Evolutionary conservation across 805 yeast species (phyloP), one percentile per base, ranked within the genome.

Genomic region (Debaryomyces prosopidis): DNA sequence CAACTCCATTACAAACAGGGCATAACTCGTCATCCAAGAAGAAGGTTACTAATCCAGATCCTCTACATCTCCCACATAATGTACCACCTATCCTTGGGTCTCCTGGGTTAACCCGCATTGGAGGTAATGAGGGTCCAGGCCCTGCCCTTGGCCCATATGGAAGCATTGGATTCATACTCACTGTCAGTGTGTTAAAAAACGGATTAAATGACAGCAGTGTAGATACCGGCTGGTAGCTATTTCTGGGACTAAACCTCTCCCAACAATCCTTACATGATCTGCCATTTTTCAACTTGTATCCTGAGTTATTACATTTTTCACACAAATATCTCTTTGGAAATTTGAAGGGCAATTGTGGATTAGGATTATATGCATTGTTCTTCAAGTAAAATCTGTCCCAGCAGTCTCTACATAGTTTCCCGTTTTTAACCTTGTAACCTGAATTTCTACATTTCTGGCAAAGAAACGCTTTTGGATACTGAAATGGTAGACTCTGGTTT

Each of bases 11-110:
- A 59, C 95, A 87, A 3, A 78, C 69, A 2, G 79, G 73, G 56
- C 95, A 88, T 4, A 75, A 61, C 43, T 82, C 85, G 34, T 79
- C 75, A 55, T 84, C 88, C 8, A 86, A 56, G 27, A 87, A 68
- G 54, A 81, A 79, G 20, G 68, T 65, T 1, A 76, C 70, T 44
- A 73, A 53, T 1, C 95, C 94, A 1, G 75, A 48, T 1, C 94
- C 94, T 44, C 84, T 58, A 55, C 95, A 89, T 41, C 80, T 68
- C 0, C 88, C 89, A 66, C 96, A 89, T 2, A 84, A 52, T 0
- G 73, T 61, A 0, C 96, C 96, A 1, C 96, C 96, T 20, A 50
- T 79, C 11, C 76, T 51, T 2, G 94, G 92, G 55, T 88, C 96
- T 2, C 96, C 96, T 0, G 96, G 94, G 16, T 57, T 59, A 1